Evolutionary conservation across 148 eudicot species (phyloP), one percentile per base, ranked within the genome.

Genomic region (Fallopia convolvulus): DNA sequence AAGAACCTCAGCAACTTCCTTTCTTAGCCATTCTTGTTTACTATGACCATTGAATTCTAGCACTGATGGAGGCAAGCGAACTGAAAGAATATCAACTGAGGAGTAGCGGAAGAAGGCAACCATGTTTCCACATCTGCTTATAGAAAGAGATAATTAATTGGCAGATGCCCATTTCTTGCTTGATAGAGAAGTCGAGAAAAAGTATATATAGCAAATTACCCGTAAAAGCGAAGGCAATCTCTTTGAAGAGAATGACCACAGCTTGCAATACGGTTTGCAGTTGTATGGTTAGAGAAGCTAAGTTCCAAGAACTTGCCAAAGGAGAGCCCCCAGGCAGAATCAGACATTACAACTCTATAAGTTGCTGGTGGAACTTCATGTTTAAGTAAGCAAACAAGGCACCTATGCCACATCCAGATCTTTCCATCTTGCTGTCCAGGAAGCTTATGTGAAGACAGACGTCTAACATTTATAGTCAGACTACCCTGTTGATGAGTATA

Each of bases 401-500:
- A 95, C 55, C 99, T 81, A 79, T 95, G 97, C 99, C 99, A 95
- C 99, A 95, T 95, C 99, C 99, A 93, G 79, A 95, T 95, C 86
- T 93, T 95, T 52, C 97, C 94, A 80, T 93, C 97, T 50, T 80
- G 83, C 82, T 90, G 93, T 75, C 99, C 99, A 73, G 94, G 85
- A 63, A 95, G 89, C 73, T 85, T 87, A 56, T 80, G 75, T 12
- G 85, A 81, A 55, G 89, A 89, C 0, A 93, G 75, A 26, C 90
- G 85, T 76, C 86, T 90, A 72, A 95, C 98, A 82, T 89, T 89
- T 74, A 95, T 89, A 1, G 97, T 90, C 18, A 95, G 88, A 82
- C 90, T 93, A 41, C 97, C 99, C 79, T 87, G 89, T 82, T 82
- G 89, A 81, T 95, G 99, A 26, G 94, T 95, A 81, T 89, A 95